A percentile compares a stretch with the other conserved stretches of the same genome.
Evolutionary conservation across 768 basidiomycete species (phyloP).

Genomic region (Tylopilus sp.): DNA sequence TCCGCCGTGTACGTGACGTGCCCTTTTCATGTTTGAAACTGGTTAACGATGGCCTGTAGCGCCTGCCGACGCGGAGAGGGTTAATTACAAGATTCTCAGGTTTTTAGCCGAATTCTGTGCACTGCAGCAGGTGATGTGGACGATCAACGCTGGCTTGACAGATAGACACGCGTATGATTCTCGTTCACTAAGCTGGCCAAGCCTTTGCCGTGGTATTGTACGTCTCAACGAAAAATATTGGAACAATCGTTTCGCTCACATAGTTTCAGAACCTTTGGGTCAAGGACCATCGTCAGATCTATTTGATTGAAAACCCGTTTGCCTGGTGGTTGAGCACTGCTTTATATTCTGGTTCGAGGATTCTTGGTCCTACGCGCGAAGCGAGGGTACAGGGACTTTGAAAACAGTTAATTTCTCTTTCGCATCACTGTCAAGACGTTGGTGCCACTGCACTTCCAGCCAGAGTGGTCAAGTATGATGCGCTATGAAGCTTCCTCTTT

Average conservation of each 20-base stretch:
- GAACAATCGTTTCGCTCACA: not conserved
- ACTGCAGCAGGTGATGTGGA: conserved; percentile 85
- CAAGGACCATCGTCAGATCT: conserved; percentile 92
- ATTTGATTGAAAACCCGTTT: conserved; percentile 91
- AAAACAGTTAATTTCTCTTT: conserved; percentile 62
- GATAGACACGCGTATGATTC: too few relatives aligned
- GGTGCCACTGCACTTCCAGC: conserved; percentile 42
- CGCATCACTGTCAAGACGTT: conserved; percentile 2
- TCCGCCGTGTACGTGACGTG: conserved; percentile 53
- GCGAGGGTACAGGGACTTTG: conserved; percentile 88
- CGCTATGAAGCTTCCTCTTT: conserved; percentile 87
- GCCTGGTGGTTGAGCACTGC: conserved; percentile 87
- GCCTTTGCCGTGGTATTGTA: conserved; percentile 95
- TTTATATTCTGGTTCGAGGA: conserved; percentile 68
- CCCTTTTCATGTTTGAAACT: not conserved
- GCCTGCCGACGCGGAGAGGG: too few relatives aligned
- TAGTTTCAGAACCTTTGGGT: conserved; percentile 90
- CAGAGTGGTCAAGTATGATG: conserved; percentile 88
- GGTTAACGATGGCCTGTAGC: conserved; percentile 44
- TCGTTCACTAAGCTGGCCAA: too few relatives aligned
- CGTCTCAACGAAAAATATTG: conserved; percentile 34
- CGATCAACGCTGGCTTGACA: too few relatives aligned
- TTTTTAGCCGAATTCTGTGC: conserved; percentile 92
- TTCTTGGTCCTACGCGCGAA: conserved; percentile 86
- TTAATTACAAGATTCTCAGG: too few relatives aligned